Percentiles rank a stretch among this genome's conserved stretches.
These are phyloP conservation scores for Lactarius tabidus DNA, from an alignment of 768 basidiomycete species.

Conservation along the genomic window DNA sequence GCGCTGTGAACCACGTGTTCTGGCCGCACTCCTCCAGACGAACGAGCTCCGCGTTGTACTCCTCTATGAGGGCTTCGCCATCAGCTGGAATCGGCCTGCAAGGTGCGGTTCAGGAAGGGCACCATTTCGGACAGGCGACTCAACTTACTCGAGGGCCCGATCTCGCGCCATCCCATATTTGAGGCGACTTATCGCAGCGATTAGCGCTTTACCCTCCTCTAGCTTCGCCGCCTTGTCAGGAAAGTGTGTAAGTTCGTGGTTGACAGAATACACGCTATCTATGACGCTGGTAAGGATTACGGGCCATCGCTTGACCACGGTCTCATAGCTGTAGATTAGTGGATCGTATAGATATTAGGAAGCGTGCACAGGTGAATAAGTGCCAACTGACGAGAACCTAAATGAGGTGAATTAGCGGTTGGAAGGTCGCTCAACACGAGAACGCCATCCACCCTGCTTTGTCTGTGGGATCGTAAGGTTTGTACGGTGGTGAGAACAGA, in stretches of 20 bases:
- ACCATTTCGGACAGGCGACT: background rate
- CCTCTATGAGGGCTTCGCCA: constrained; percentile 59
- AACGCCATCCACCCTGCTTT: constrained; percentile 44
- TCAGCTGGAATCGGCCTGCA: constrained; percentile 68
- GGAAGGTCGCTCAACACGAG: background rate
- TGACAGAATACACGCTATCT: constrained; percentile 66
- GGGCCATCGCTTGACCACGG: constrained; percentile 76
- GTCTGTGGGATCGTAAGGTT: constrained; percentile 74
- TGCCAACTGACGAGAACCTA: constrained; percentile 59
- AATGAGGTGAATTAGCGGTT: constrained; percentile 8
- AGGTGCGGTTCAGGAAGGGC: background rate
- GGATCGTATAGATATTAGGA: background rate
- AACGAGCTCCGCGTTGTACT: constrained; percentile 75
- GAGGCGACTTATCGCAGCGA: constrained; percentile 65
- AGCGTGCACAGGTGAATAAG: background rate
- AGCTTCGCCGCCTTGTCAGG: constrained; percentile 41
- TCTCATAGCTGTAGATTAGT: constrained; percentile 55
- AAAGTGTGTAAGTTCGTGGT: constrained; percentile 53
- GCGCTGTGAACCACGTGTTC: constrained; percentile 85
- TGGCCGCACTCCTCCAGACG: constrained; percentile 42
- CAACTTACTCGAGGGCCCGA: constrained; percentile 56
- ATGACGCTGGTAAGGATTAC: constrained; percentile 79
- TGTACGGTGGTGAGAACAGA: constrained; percentile 51
- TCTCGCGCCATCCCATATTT: constrained; percentile 90
- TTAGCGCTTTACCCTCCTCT: constrained; percentile 74